Base-by-base conservation (phyloP, 257 asterid species). In the Penstemon eatonii region DNA sequence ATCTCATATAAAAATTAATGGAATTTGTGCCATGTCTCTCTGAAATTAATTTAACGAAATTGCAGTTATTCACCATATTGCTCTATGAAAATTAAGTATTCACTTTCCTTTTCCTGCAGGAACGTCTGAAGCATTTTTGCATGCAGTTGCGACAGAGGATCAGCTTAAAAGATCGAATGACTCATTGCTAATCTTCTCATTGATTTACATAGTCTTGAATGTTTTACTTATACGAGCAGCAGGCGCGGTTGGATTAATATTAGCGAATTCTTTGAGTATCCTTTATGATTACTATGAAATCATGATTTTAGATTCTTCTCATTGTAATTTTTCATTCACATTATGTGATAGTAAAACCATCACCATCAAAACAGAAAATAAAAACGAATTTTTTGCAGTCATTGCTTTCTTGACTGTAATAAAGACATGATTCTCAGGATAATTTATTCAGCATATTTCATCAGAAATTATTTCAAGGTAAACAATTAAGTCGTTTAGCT, bases 201-300 rank as follows among this genome's bases (percentile, higher is more conserved):
- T 86, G 72, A 79, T 86, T 71, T 94, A 89, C 80, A 52, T 94
- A 50, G 78, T 82, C 68, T 61, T 87, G 73, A 94, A 94, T 75
- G 85, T 91, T 78, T 78, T 54, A 53, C 90, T 94, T 51, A 89
- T 94, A 80, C 80, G 79, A 74, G 79, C 90, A 78, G 92, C 95
- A 40, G 98, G 99, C 9, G 96, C 96, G 62, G 78, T 89, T 54
- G 99, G 98, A 67, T 77, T 94, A 69, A 91, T 91, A 77, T 45
- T 86, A 56, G 99, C 99, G 9, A 94, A 94, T 82, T 84, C 91
- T 65, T 77, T 89, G 95, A 94, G 97, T 94, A 94, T 91, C 99
- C 97, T 90, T 80, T 57, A 12, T 2, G 11, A 46, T 42, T 19
- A 52, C 7, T 70, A 11, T 44, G 43, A 49, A 18, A 44, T 43